Evolutionary conservation across 495 filamentous ascomycete species (phyloP).

Genomic region (Penicillium pancosmium): DNA sequence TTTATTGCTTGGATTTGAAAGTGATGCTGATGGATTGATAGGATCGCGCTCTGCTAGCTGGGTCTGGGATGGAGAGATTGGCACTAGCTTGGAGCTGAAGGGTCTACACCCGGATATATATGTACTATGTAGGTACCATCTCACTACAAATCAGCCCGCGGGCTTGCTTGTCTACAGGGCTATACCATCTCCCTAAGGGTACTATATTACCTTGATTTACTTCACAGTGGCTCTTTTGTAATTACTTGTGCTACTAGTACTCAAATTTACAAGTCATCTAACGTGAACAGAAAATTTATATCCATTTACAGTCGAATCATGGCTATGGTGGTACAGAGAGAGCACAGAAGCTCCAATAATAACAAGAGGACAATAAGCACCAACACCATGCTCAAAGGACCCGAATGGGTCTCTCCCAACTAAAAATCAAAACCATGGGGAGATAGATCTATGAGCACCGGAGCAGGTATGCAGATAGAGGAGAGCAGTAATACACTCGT

Average conservation of each 20-base stretch:
- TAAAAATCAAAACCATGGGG: constrained; percentile 1
- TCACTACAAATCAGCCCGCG: too few relatives aligned
- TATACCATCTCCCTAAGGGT: too few relatives aligned
- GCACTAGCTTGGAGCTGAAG: background rate
- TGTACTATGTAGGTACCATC: too few relatives aligned
- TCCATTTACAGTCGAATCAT: constrained; percentile 34
- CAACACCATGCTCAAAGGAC: constrained; percentile 39
- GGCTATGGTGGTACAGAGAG: constrained; percentile 35
- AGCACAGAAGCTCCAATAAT: constrained; percentile 17
- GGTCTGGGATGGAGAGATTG: background rate
- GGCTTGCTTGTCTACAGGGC: too few relatives aligned
- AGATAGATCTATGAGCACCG: constrained; percentile 25
- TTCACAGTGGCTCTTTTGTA: too few relatives aligned
- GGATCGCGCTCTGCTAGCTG: background rate
- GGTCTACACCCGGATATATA: background rate
- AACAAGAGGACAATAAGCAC: constrained; percentile 27
- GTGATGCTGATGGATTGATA: background rate
- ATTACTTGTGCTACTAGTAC: background rate
- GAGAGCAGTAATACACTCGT: constrained; percentile 45
- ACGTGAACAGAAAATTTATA: constrained; percentile 11
- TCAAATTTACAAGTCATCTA: background rate
- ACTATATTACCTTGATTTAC: too few relatives aligned
- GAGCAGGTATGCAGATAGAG: constrained; percentile 34
- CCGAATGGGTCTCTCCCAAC: constrained; percentile 13
- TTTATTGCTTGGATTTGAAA: background rate